Percentiles rank a stretch among this genome's conserved stretches.
Conservation (phyloP, 2,329 filamentous ascomycete species). For the Monosporascus cannonballus region DNA sequence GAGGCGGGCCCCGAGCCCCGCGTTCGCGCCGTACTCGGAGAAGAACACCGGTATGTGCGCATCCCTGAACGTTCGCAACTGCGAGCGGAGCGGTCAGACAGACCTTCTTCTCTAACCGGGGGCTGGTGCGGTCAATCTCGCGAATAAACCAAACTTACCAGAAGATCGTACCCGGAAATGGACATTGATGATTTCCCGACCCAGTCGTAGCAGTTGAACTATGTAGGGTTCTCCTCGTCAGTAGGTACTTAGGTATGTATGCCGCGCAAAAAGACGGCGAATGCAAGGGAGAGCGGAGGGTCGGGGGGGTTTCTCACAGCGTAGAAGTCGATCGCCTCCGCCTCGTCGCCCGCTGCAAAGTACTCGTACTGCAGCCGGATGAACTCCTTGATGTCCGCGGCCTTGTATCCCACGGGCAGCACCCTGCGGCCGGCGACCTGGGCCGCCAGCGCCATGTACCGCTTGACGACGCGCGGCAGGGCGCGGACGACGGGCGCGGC, state of each 20-base stretch:
- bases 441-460: conserved; percentile 16
- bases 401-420: conserved; percentile 13
- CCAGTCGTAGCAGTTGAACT: conserved; percentile 15
- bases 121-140: background rate
- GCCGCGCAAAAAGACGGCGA: too few relatives aligned
- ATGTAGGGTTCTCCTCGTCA: background rate
- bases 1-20: conserved; percentile 36
- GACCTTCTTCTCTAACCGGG: background rate
- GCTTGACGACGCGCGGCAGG: conserved; percentile 21
- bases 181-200: conserved; percentile 1
- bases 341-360: conserved; percentile 9
- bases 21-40: conserved; percentile 53
- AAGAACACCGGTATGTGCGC: conserved; percentile 45
- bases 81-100: background rate
- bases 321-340: conserved; percentile 14
- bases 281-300: background rate
- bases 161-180: conserved; percentile 1
- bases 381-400: background rate
- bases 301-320: conserved; percentile 1
- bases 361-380: conserved; percentile 13
- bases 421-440: conserved; percentile 3
- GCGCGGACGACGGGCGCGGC: conserved; percentile 16
- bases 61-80: conserved; percentile 4
- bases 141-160: background rate
- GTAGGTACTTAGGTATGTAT: too few relatives aligned